phyloP scores from a whole-genome alignment of 345 rosid genomes.

The Arabidopsis suecica region DNA sequence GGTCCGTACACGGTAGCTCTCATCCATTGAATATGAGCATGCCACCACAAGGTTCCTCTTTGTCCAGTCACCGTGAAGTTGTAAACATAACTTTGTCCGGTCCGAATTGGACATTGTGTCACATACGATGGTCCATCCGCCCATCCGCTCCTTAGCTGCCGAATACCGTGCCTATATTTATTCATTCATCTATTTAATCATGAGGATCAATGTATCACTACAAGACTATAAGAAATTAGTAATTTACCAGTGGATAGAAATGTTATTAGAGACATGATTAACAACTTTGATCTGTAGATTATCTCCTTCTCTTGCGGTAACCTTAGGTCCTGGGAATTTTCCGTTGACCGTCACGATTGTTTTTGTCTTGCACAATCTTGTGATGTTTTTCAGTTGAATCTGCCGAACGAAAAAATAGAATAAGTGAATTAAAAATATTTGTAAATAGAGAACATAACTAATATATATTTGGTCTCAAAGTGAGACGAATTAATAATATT shows the following conservation, averaged over 20 bases:
- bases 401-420: slow-evolving; percentile 9
- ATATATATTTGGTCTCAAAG: neutral
- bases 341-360: slow-evolving; percentile 46
- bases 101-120: slow-evolving; percentile 80
- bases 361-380: slow-evolving; percentile 49
- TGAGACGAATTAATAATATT: neutral
- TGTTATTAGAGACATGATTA: slow-evolving; percentile 44
- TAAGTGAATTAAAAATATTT: neutral
- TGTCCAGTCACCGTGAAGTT: slow-evolving; percentile 75
- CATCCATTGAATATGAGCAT: slow-evolving; percentile 79
- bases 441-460: neutral
- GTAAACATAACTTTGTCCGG: slow-evolving; percentile 63
- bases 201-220: neutral
- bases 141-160: slow-evolving; percentile 76
- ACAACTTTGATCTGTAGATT: slow-evolving; percentile 44
- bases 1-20: slow-evolving; percentile 78
- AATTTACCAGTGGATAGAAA: slow-evolving; percentile 45
- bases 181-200: neutral
- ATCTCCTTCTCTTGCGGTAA: slow-evolving; percentile 49
- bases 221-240: neutral
- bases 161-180: slow-evolving; percentile 67
- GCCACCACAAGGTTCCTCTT: slow-evolving; percentile 81
- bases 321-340: slow-evolving; percentile 47
- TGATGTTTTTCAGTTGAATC: slow-evolving; percentile 56
- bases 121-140: slow-evolving; percentile 82